Conservation (phyloP, 1,284 basidiomycete genomes). For the Apiotrichum sp. region DNA sequence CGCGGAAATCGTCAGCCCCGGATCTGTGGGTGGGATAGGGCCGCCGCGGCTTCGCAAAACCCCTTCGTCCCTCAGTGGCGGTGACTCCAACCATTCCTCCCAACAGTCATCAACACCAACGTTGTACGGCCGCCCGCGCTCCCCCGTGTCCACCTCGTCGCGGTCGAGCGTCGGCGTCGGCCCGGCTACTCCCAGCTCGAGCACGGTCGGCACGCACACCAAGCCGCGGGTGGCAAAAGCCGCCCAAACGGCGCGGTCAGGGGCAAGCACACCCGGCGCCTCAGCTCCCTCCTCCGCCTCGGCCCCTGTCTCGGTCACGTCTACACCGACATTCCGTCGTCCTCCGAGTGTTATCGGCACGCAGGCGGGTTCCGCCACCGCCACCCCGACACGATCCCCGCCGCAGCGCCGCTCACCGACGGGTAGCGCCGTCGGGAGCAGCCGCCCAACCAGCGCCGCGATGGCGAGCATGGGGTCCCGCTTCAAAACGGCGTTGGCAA, state of each 20-base stretch:
- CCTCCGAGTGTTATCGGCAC: not conserved
- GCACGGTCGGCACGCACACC: not conserved
- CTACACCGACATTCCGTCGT: not conserved
- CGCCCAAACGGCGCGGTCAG: not conserved
- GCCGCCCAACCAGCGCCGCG: not conserved
- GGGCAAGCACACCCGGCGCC: not conserved
- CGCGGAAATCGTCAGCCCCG: conserved; percentile 9
- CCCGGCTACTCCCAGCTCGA: not conserved
- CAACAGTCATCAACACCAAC: not conserved
- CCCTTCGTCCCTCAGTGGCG: conserved; percentile 2
- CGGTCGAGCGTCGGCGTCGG: conserved; percentile 4
- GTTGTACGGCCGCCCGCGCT: conserved; percentile 1
- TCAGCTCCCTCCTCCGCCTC: not conserved
- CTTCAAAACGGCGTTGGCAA: not conserved
- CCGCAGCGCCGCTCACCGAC: not conserved
- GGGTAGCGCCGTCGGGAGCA: not conserved
- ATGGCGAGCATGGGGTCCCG: not conserved
- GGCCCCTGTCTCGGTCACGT: not conserved
- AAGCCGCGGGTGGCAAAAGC: conserved; percentile 5
- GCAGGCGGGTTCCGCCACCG: no score
- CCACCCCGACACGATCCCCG: not conserved
- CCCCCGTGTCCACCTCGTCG: conserved; percentile 1
- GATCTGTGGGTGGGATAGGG: not conserved
- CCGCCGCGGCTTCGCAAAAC: conserved; percentile 1
- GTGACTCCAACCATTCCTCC: not conserved